Evolutionary conservation across 202 grass and related monocot genomes (phyloP), one percentile per base, ranked within the genome.

Genomic region (Saccharum hybrid): DNA sequence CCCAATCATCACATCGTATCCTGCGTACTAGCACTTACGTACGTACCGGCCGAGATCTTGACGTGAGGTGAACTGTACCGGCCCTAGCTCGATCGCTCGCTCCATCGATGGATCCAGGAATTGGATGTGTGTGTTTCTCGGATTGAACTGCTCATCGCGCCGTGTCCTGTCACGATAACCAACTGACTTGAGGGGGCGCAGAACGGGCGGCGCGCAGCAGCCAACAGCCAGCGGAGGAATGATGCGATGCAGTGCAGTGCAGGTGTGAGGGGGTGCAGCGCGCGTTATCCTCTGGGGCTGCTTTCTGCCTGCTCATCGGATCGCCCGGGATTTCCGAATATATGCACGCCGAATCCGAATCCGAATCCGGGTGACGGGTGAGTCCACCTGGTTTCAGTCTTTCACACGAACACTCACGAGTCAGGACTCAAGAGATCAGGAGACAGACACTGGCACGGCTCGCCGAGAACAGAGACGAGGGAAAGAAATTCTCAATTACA

Each of bases 281-380:
- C 6, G 15, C 16, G 16, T 54, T 54, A 54, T 54, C 51, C 51
- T 7, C 51, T 56, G 51, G 52, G 52, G 19, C 56, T 59, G 56
- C 56, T 59, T 59, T 81, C 64, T n/a, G 56, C 87, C 71, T 4
- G 82, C 82, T 22, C 65, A 62, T 82, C 80, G 74, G 69, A n/a
- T n/a, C n/a, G n/a, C n/a, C n/a, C n/a, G n/a, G n/a, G n/a, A 66
- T 57, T 82, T 48, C 71, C 60, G 88, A 74, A 90, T 80, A 80
- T 80, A 56, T 90, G 68, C 88, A n/a, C 48, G n/a, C 0, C 46
- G 46, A 48, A 86, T 66, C 56, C 56, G 19, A 52, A 52, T 52
- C 48, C 15, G 15, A 52, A 21, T 26, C 83, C 81, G 60, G 49
- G 21, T 79, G 79, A 79, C 78, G 83, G 83, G 38, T 41, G 66